These are phyloP conservation scores for Nothophaeocryptopus gaeumannii DNA, from an alignment of 2,329 filamentous ascomycete species.

Conservation along the genomic window DNA sequence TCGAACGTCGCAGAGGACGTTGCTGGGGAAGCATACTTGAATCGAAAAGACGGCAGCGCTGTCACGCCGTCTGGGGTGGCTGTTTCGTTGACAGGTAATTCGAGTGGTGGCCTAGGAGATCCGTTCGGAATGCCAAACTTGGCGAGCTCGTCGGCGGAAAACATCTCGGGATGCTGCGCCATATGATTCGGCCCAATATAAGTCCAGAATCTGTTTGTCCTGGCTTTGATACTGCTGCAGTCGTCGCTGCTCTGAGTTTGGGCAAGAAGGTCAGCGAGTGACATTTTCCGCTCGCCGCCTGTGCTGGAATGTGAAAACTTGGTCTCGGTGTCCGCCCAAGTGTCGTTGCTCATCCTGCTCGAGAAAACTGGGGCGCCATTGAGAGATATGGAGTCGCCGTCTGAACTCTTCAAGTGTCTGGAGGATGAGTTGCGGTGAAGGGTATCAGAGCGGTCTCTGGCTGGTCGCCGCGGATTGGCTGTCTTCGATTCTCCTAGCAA, in stretches of 20 bases:
- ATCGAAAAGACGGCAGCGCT: conserved; percentile 17
- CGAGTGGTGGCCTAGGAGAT: conserved; percentile 7
- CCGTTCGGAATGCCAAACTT: conserved; percentile 24
- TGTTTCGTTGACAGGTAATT: conserved; percentile 13
- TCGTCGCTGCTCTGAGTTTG: conserved; percentile 23
- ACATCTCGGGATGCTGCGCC: conserved; percentile 34
- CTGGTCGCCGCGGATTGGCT: conserved; percentile 19
- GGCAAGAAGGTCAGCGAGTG: conserved; percentile 32
- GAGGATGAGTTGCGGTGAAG: conserved; percentile 14
- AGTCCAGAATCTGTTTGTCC: conserved; percentile 37
- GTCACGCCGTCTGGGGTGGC: conserved; percentile 12
- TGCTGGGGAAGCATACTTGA: conserved; percentile 17
- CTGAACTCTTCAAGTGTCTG: conserved; percentile 13
- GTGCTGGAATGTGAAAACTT: conserved; percentile 14
- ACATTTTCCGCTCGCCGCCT: conserved; percentile 24
- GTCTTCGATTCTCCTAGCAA: conserved; percentile 29
- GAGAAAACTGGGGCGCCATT: conserved; percentile 17
- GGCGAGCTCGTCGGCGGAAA: conserved; percentile 30
- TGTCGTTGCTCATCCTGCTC: conserved; percentile 17
- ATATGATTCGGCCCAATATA: conserved; percentile 37
- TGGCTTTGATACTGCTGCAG: conserved; percentile 26
- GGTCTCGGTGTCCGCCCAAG: conserved; percentile 24
- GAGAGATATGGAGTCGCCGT: conserved; percentile 28
- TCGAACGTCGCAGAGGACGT: conserved; percentile 14
- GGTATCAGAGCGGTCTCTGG: conserved; percentile 26